Evolutionary conservation across 352 stramenopile genomes (phyloP).

Genomic region (Phytophthora hibernalis): DNA sequence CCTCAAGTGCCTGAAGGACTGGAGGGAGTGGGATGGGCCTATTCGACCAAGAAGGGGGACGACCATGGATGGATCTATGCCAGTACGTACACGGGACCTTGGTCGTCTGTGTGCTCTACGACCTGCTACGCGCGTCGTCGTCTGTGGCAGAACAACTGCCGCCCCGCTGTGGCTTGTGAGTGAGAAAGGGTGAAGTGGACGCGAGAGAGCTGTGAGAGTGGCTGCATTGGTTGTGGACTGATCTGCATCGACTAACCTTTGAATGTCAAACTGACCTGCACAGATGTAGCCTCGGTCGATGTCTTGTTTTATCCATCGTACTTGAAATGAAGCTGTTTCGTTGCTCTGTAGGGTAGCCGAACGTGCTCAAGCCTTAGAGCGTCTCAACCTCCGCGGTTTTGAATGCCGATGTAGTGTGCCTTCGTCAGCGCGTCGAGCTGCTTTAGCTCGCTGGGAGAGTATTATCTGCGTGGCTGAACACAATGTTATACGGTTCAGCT

Average conservation of each 20-base stretch:
- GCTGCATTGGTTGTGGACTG: no score
- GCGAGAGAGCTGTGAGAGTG: background rate
- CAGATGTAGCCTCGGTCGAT: background rate
- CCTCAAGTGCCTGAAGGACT: slow-evolving; percentile 57
- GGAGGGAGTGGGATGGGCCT: slow-evolving; percentile 68
- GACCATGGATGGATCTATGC: slow-evolving; percentile 79
- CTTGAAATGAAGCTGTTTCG: no score
- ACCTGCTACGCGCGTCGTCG: slow-evolving; percentile 59
- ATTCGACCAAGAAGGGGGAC: slow-evolving; percentile 70
- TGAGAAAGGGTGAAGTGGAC: slow-evolving; percentile 9
- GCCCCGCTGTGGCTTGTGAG: slow-evolving; percentile 54
- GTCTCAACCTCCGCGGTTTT: no score
- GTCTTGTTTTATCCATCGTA: no score
- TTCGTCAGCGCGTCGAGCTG: no score
- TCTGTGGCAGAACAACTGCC: slow-evolving; percentile 80
- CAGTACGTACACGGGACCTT: slow-evolving; percentile 69
- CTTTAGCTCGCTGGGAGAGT: no score
- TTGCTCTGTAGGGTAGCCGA: no score
- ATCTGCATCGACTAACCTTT: background rate
- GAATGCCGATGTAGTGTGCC: no score
- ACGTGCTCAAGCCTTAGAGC: no score
- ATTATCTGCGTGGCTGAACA: no score
- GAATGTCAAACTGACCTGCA: slow-evolving; percentile 15
- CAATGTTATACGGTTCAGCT: no score
- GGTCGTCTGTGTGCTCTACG: slow-evolving; percentile 33